Percentiles rank a stretch among this genome's conserved stretches.
phyloP scores from a whole-genome alignment of 179 eudicot genomes.

The Beta macrorhiza region DNA sequence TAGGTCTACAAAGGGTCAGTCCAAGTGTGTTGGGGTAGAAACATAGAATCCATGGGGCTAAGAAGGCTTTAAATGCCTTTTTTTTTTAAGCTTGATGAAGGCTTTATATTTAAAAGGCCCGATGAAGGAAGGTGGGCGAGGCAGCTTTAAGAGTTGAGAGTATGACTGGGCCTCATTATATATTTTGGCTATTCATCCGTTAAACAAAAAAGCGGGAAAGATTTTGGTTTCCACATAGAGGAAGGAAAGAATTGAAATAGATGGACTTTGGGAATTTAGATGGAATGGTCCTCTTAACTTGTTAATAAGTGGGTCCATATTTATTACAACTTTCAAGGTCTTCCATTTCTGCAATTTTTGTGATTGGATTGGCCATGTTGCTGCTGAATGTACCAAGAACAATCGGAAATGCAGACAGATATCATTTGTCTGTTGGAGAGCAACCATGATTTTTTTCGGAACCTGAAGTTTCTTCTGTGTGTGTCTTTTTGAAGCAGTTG shows the following conservation, averaged over 20 bases:
- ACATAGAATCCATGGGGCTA: not conserved
- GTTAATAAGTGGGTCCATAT: too few species aligned
- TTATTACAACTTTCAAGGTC: too few species aligned
- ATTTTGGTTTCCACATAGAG: not conserved
- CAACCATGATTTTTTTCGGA: too few species aligned
- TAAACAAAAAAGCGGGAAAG: not conserved
- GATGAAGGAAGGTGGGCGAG: not conserved
- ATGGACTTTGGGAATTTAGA: not conserved
- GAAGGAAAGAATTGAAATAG: not conserved
- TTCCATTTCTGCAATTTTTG: too few species aligned
- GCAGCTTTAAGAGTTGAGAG: not conserved
- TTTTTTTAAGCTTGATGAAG: not conserved
- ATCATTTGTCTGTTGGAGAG: too few species aligned
- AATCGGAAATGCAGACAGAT: too few species aligned
- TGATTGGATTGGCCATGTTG: too few species aligned
- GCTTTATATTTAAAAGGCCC: not conserved
- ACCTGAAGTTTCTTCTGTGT: not conserved
- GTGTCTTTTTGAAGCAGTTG: not conserved
- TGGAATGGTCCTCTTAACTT: not conserved
- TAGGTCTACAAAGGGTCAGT: not conserved
- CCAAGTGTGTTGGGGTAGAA: not conserved
- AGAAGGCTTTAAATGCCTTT: not conserved
- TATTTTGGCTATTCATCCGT: too few species aligned
- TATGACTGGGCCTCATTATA: not conserved
- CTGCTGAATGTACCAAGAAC: too few species aligned